phyloP scores from a whole-genome alignment of 1,284 basidiomycete genomes.

The Ustilago lituana region DNA sequence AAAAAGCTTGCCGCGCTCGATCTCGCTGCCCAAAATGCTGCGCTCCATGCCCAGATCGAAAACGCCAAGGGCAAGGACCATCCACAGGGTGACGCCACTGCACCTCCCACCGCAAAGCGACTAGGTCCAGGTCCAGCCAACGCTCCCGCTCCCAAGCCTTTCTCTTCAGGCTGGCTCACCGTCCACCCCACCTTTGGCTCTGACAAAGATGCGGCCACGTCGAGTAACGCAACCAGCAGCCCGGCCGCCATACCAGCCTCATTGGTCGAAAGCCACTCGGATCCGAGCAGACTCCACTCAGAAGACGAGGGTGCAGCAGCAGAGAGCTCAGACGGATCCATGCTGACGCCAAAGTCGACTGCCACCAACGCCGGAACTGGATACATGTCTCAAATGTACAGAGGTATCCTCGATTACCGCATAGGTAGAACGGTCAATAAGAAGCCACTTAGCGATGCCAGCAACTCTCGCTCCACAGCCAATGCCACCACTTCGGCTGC shows the following conservation, averaged over 20 bases:
- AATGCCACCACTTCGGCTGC: conserved; percentile 7
- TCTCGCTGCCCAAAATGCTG: conserved; percentile 50
- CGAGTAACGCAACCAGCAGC: neutral
- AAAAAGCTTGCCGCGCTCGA: conserved; percentile 53
- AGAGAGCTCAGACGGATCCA: conserved; percentile 7
- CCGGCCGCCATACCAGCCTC: conserved; percentile 26
- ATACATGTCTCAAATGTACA: conserved; percentile 62
- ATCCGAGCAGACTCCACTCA: conserved; percentile 16
- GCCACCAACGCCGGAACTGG: conserved; percentile 16
- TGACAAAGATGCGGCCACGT: conserved; percentile 22
- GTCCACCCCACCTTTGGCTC: conserved; percentile 50
- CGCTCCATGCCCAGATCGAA: conserved; percentile 48
- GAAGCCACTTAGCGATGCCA: conserved; percentile 14
- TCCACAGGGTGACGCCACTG: conserved; percentile 42
- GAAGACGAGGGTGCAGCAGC: conserved; percentile 17
- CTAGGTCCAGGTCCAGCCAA: conserved; percentile 40
- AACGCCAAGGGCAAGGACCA: conserved; percentile 39
- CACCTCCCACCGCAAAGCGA: conserved; percentile 49
- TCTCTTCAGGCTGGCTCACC: conserved; percentile 54
- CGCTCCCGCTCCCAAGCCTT: conserved; percentile 32
- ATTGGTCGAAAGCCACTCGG: conserved; percentile 25
- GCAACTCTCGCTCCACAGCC: conserved; percentile 9
- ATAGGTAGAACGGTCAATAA: conserved; percentile 19
- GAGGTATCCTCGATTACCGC: conserved; percentile 59
- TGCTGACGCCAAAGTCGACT: neutral